Evolutionary conservation across 1,284 basidiomycete species (phyloP), one percentile per base, ranked within the genome.

Genomic region (Hemileia vastatrix): DNA sequence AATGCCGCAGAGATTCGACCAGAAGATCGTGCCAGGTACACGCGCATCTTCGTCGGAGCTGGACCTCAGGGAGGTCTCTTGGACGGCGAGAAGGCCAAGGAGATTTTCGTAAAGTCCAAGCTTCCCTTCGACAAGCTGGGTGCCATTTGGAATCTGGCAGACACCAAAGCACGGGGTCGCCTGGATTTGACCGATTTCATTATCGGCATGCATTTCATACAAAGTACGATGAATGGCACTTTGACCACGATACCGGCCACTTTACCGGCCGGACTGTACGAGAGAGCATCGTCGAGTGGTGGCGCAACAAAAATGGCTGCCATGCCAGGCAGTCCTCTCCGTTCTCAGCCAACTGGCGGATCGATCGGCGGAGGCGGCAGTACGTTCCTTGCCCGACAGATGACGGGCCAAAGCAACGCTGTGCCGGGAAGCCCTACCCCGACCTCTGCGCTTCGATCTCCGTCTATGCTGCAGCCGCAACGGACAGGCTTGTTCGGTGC

Each of bases 101-200:
- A 91, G 71, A 84, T 97, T 60, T 96, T 98, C 73, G 79, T 97
- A 70, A 96, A 90, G 79, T 95, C 91, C 54, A 87, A 90, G 72
- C 82, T 99, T 44, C 81, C 86, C 2, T 86, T 88, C 68, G 92
- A 95, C 60, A 89, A 88, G 72, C 83, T 99, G 27, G 86, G 88
- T 44, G 87, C 89, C 74, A 95, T 98, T 77, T 99, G 95, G 94
- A 87, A 84, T 68, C 83, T 99, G 40, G 89, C 94, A 18, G 95
- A 99, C 77, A 94, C 92, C 0, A 89, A 93, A 76, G 84, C 88
- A 68, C 84, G 95, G 64, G 95, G 95, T 45, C 80, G 83, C 2
- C 83, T 99, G 64, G 95, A 98, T 75, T 80, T 85, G 19, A 83
- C 87, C 49, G 95, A 99, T 77, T 99, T 98, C 74, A 87, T 88